These are phyloP conservation scores for Suillus alpinus DNA, from an alignment of 768 basidiomycete genomes.

Conservation along the genomic window DNA sequence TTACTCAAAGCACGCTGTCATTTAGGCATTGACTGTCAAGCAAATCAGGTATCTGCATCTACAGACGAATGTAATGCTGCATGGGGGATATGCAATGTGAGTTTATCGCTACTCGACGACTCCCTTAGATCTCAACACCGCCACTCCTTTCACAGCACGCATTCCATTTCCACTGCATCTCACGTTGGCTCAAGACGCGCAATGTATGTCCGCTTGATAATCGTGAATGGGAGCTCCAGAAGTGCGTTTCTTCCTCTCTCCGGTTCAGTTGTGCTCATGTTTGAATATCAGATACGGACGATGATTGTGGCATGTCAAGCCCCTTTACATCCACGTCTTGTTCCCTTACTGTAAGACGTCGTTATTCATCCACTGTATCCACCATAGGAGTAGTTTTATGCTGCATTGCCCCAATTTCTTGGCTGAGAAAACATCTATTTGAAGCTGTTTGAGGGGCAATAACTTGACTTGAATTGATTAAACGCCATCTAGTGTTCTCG, in stretches of 20 bases:
- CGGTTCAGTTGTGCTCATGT: background rate
- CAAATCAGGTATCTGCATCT: constrained; percentile 95
- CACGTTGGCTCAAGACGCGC: constrained; percentile 97
- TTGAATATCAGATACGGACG: background rate
- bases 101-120: background rate
- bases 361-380: background rate
- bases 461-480: background rate
- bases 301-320: background rate
- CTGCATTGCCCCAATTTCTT: background rate
- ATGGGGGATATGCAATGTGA: constrained; percentile 98
- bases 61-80: constrained; percentile 97
- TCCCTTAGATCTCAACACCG: background rate
- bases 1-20: constrained; percentile 7
- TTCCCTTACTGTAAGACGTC: background rate
- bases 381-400: background rate
- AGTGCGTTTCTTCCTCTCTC: constrained; percentile 49
- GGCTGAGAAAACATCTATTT: background rate
- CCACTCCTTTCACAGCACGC: constrained; percentile 63
- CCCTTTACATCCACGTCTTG: background rate
- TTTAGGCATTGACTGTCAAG: constrained; percentile 98
- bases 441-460: background rate
- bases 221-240: constrained; percentile 95
- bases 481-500: background rate
- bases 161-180: constrained; percentile 99
- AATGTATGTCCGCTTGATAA: constrained; percentile 95